Evolutionary conservation across 371 early-diverging fungal species (phyloP).

Genomic region (Mortierella polycephala): DNA sequence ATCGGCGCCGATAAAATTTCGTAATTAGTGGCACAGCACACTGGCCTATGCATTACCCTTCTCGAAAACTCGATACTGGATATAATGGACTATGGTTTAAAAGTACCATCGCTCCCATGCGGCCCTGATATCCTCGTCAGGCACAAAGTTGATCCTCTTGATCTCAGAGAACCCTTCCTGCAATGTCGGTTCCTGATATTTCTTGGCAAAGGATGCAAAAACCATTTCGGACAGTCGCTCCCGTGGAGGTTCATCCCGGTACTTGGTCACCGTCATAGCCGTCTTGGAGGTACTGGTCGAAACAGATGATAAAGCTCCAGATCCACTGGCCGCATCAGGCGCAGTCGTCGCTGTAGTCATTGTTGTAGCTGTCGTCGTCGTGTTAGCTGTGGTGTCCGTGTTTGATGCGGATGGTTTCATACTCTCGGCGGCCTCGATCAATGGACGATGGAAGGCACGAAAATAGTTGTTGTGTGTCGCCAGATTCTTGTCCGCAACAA

Average conservation of each 20-base stretch:
- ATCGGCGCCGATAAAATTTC: too few relatives aligned
- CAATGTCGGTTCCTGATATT: conserved; percentile 63
- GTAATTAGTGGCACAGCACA: too few relatives aligned
- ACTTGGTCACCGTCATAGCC: conserved; percentile 16
- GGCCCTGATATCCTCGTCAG: conserved; percentile 58
- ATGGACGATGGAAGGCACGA: conserved; percentile 58
- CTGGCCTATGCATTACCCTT: too few relatives aligned
- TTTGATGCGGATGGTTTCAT: conserved; percentile 7
- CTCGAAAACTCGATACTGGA: too few relatives aligned
- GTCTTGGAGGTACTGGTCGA: conserved; percentile 9
- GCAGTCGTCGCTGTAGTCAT: conserved; percentile 1
- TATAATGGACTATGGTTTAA: neutral
- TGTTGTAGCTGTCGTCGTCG: neutral
- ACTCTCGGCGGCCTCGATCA: conserved; percentile 22
- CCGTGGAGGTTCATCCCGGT: conserved; percentile 43
- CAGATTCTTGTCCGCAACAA: conserved; percentile 69
- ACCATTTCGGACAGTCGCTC: conserved; percentile 67
- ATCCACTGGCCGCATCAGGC: neutral
- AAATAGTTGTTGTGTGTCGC: conserved; percentile 84
- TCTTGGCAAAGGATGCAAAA: conserved; percentile 61
- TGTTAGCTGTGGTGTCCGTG: conserved; percentile 4
- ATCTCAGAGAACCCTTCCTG: conserved; percentile 76
- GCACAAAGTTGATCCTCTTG: conserved; percentile 70
- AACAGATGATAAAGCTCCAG: neutral
- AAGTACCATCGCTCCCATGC: conserved; percentile 52